Percentiles rank a stretch among this genome's conserved stretches.
These are phyloP conservation scores for Retiboletus flavoniger DNA, from an alignment of 1,284 basidiomycete species.

Conservation along the genomic window DNA sequence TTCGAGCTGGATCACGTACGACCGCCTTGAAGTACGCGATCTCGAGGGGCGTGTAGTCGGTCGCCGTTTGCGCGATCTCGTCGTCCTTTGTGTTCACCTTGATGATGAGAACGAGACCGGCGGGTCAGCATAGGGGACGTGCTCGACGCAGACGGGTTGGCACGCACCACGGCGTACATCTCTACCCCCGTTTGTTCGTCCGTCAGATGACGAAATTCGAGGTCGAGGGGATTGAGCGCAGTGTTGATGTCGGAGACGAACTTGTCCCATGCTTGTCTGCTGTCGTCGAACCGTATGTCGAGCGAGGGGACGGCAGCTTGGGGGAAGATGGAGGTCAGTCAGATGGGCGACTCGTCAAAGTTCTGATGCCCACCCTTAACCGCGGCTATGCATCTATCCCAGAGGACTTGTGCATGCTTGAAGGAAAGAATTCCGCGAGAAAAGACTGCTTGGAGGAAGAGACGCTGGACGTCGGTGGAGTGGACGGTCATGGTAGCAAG, in stretches of 20 bases:
- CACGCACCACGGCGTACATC: constrained; percentile 65
- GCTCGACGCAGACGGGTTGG: background rate
- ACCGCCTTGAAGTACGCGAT: constrained; percentile 81
- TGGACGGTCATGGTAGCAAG: constrained; percentile 42
- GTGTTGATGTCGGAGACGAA: constrained; percentile 62
- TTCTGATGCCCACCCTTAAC: constrained; percentile 50
- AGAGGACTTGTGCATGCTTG: constrained; percentile 61
- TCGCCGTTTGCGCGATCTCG: constrained; percentile 77
- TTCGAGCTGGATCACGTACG: constrained; percentile 43
- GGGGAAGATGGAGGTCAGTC: constrained; percentile 9
- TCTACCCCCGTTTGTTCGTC: constrained; percentile 66
- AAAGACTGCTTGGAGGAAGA: constrained; percentile 75
- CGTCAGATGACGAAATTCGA: constrained; percentile 62
- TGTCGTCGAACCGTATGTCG: constrained; percentile 43
- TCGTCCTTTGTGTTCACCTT: constrained; percentile 79
- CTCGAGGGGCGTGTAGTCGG: constrained; percentile 73
- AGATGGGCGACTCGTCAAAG: background rate
- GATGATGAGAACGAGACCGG: background rate
- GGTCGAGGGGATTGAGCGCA: constrained; percentile 62
- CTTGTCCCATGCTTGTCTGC: constrained; percentile 52
- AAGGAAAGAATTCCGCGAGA: constrained; percentile 66
- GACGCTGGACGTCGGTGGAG: constrained; percentile 60
- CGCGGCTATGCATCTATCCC: constrained; percentile 62
- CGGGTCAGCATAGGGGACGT: constrained; percentile 1
- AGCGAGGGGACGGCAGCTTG: constrained; percentile 53